Conservation (phyloP, 2,329 filamentous ascomycete genomes). For the Exserohilum rostratum region DNA sequence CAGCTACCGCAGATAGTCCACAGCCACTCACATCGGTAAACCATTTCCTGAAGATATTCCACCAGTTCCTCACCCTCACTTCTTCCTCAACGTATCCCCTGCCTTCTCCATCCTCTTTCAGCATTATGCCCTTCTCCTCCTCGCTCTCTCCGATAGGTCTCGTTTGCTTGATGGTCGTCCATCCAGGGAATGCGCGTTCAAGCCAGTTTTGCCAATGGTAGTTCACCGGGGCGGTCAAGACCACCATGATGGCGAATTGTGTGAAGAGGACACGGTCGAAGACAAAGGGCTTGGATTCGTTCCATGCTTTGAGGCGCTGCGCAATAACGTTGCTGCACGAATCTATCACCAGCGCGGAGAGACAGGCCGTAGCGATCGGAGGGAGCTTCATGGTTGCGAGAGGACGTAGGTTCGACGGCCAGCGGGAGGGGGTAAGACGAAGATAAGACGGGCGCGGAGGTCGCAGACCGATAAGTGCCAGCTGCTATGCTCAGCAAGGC, state of each 20-base stretch:
- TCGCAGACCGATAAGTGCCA: background rate
- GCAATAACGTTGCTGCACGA: constrained; percentile 48
- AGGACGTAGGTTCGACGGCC: background rate
- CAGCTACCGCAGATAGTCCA: background rate
- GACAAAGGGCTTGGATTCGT: constrained; percentile 42
- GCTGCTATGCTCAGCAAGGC: constrained; percentile 5
- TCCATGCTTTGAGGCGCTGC: constrained; percentile 46
- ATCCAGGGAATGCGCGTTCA: constrained; percentile 74
- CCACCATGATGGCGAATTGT: constrained; percentile 63
- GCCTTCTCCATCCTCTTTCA: constrained; percentile 36
- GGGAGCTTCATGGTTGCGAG: constrained; percentile 35
- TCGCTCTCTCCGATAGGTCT: constrained; percentile 24
- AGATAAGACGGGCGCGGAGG: background rate
- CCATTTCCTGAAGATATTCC: constrained; percentile 72
- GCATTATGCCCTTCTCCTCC: constrained; percentile 39
- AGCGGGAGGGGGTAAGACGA: background rate
- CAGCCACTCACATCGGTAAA: constrained; percentile 58
- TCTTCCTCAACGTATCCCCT: constrained; percentile 36
- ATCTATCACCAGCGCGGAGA: constrained; percentile 44
- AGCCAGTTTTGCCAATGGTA: constrained; percentile 84
- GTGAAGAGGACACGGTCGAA: constrained; percentile 47
- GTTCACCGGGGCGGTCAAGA: constrained; percentile 79
- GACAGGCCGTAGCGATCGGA: constrained; percentile 42
- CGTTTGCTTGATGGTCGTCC: constrained; percentile 34
- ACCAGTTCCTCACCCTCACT: constrained; percentile 45